Evolutionary conservation across 73 alveolate genomes (phyloP).

Genomic region (Paramecium pentaurelia): DNA sequence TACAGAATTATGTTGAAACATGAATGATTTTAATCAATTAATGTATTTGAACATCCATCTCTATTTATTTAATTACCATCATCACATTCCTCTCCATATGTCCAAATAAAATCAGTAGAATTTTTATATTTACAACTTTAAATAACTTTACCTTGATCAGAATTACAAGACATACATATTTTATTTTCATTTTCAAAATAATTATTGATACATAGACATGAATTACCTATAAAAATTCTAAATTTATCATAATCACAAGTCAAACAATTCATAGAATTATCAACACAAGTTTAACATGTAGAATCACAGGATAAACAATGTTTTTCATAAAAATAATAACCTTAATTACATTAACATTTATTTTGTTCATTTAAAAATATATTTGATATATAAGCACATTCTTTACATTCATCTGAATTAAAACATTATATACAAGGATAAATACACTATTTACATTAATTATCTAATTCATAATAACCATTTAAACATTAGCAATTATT

Average conservation of each 20-base stretch:
- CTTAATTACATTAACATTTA: background rate
- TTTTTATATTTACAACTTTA: background rate
- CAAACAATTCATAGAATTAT: background rate
- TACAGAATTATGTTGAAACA: background rate
- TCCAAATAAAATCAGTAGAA: background rate
- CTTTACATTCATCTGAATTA: no score
- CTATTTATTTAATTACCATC: background rate
- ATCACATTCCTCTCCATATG: background rate
- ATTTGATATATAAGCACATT: no score
- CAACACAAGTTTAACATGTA: background rate
- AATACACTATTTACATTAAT: no score
- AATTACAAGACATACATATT: background rate
- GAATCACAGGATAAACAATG: background rate
- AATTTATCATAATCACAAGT: background rate
- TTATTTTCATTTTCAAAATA: background rate
- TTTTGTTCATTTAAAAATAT: no score
- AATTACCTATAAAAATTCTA: no score
- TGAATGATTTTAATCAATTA: background rate
- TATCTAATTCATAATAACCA: no score
- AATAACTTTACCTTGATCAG: background rate
- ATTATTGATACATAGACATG: background rate
- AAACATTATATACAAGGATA: no score
- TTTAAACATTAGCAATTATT: no score
- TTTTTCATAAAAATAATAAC: background rate
- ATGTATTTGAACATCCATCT: background rate